Evolutionary conservation across 176 grass and related monocot genomes (phyloP), one percentile per base, ranked within the genome.

Genomic region (Aegilops speltoides): DNA sequence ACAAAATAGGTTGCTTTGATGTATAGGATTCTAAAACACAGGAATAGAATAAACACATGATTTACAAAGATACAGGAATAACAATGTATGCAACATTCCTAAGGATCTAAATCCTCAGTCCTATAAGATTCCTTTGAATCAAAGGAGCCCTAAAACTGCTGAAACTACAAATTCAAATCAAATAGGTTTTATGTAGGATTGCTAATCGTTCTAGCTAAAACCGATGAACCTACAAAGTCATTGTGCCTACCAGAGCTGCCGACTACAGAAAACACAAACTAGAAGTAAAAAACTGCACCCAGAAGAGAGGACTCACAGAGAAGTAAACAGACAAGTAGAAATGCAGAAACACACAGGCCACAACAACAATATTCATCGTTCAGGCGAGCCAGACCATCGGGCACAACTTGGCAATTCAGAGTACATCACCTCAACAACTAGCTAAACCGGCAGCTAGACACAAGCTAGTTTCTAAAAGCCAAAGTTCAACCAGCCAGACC

Each of bases 391-490:
- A 38, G 24, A 7, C n/a, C 59, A 87, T 46, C 50, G 36, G 61
- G 24, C 24, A 80, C 8, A 78, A 83, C 29, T 23, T 50, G 67
- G 28, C n/a, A 76, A 33, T 76, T 81, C 34, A 76, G 34, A 80
- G 45, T 23, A 87, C 54, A 73, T 7, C 71, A 56, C 64, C 50
- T 78, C 38, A 72, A 62, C 52, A 54, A 83, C 68, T 34, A 76
- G 74, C 65, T 79, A 78, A 63, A 57, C 43, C 73, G 22, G 66
- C 59, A 87, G 68, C 68, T 84, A n/a, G 67, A 83, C 69, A 76
- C 69, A 68, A 37, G 72, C 60, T 77, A 66, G 29, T 38, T 77
- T 63, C 23, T 20, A 46, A 20, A 68, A 31, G 19, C n/a, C n/a
- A 57, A 28, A 31, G 62, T 86, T 70, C 46, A 69, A 86, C 14